Evolutionary conservation across 176 grass and related monocot species (phyloP).

Genomic region (Oropetium thomaeum): DNA sequence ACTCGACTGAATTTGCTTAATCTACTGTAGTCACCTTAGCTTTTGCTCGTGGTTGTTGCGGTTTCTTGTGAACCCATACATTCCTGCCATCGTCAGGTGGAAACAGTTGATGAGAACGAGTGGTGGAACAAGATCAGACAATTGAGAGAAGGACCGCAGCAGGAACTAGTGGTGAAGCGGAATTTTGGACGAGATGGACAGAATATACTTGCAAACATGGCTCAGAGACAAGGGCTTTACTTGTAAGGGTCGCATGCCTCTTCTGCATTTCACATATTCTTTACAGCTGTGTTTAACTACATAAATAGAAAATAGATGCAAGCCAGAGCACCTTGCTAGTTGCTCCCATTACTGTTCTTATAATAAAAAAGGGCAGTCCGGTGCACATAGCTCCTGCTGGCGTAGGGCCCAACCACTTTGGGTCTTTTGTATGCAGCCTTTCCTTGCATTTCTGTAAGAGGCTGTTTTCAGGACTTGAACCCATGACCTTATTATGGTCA

Average conservation of each 20-base stretch:
- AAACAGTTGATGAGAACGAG: slow-evolving; percentile 89
- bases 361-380: too few relatives aligned
- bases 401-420: too few relatives aligned
- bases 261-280: slow-evolving; percentile 15
- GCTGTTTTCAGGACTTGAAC: too few relatives aligned
- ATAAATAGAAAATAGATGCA: slow-evolving; percentile 30
- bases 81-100: slow-evolving; percentile 47
- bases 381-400: too few relatives aligned
- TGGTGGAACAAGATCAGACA: slow-evolving; percentile 75
- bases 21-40: background rate
- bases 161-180: slow-evolving; percentile 74
- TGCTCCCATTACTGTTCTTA: background rate
- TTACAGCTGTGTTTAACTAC: background rate
- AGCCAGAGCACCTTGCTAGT: background rate
- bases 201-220: slow-evolving; percentile 75
- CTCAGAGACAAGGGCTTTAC: slow-evolving; percentile 71
- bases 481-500: too few relatives aligned
- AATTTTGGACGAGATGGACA: slow-evolving; percentile 96
- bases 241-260: slow-evolving; percentile 60
- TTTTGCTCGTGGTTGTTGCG: background rate
- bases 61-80: background rate
- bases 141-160: slow-evolving; percentile 75
- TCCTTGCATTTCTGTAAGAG: too few relatives aligned
- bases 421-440: too few relatives aligned
- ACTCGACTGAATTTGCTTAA: background rate